Percentiles rank a stretch among this genome's conserved stretches.
phyloP scores from a whole-genome alignment of 495 filamentous ascomycete species.

The Tetracladium marchalianum region DNA sequence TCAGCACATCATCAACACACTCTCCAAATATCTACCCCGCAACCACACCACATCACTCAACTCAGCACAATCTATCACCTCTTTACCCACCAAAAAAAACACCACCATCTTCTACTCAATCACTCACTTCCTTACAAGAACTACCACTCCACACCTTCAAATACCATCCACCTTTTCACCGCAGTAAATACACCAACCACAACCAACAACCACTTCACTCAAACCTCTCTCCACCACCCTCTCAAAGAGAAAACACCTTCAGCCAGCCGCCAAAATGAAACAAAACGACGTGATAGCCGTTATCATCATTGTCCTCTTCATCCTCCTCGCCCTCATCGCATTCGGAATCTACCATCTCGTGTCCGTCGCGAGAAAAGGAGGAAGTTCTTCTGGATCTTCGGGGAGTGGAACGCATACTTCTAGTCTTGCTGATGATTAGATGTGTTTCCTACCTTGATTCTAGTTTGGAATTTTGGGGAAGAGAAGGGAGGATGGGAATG shows the following conservation, averaged over 20 bases:
- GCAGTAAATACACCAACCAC: neutral
- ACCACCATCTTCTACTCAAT: neutral
- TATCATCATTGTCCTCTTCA: constrained; percentile 72
- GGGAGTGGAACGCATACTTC: constrained; percentile 3
- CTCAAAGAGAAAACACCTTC: neutral
- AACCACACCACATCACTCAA: too few species aligned
- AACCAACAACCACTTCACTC: neutral
- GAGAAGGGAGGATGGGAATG: too few species aligned
- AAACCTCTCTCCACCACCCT: neutral
- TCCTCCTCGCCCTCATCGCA: constrained; percentile 58
- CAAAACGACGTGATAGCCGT: constrained; percentile 74
- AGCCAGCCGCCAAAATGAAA: constrained; percentile 26
- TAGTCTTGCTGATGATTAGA: constrained; percentile 17
- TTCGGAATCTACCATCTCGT: constrained; percentile 58
- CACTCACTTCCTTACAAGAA: neutral
- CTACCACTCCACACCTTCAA: too few species aligned
- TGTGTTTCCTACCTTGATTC: too few species aligned
- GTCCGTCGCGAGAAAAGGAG: constrained; percentile 33
- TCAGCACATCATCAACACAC: too few species aligned
- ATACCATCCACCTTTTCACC: neutral
- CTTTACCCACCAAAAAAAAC: too few species aligned
- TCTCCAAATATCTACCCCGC: too few species aligned
- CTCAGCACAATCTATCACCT: too few species aligned
- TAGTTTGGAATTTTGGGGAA: too few species aligned
- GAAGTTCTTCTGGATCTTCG: constrained; percentile 9